These are phyloP conservation scores for Mycena indigotica DNA, from an alignment of 768 basidiomycete genomes.

Conservation along the genomic window DNA sequence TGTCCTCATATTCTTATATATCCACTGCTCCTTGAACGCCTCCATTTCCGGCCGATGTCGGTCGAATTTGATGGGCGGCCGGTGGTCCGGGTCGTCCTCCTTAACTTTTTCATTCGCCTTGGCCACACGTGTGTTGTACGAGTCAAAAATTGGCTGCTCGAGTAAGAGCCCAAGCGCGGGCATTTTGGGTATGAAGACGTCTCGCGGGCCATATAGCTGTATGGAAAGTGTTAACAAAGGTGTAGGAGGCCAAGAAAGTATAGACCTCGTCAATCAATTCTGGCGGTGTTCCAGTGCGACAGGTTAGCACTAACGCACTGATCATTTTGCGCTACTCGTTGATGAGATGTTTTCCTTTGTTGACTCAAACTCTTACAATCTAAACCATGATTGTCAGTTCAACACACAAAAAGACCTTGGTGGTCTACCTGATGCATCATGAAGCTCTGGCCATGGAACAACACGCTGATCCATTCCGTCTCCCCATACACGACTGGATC, in stretches of 20 bases:
- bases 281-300: constrained; percentile 74
- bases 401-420: too few species aligned
- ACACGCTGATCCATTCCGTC: constrained; percentile 92
- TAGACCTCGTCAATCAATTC: constrained; percentile 73
- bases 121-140: constrained; percentile 66
- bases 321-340: constrained; percentile 92
- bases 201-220: constrained; percentile 76
- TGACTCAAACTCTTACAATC: constrained; percentile 45
- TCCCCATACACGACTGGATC: constrained; percentile 89
- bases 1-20: constrained; percentile 84
- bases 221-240: neutral
- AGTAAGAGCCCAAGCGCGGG: constrained; percentile 92
- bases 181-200: constrained; percentile 90
- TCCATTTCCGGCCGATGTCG: constrained; percentile 67
- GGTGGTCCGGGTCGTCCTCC: constrained; percentile 59
- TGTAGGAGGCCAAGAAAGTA: neutral
- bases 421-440: constrained; percentile 91
- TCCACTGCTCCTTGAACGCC: constrained; percentile 80
- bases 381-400: constrained; percentile 19
- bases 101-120: constrained; percentile 53
- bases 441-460: constrained; percentile 96
- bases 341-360: constrained; percentile 3
- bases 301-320: constrained; percentile 75
- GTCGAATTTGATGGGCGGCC: constrained; percentile 75
- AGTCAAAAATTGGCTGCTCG: constrained; percentile 81